Evolutionary conservation across 495 filamentous ascomycete genomes (phyloP).

Genomic region (Penicillium arizonense): DNA sequence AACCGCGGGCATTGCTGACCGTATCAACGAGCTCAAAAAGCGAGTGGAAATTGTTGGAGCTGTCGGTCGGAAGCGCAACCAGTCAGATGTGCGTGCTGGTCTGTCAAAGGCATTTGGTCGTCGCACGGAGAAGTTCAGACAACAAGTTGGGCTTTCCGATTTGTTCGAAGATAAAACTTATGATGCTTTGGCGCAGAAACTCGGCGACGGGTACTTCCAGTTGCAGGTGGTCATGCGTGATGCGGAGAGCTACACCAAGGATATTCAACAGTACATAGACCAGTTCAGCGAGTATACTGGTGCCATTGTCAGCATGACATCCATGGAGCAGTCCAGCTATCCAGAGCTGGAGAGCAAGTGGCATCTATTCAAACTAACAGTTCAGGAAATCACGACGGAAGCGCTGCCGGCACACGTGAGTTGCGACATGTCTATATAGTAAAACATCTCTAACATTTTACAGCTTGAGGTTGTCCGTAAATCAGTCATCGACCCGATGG

Average conservation of each 20-base stretch:
- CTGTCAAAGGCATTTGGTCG: constrained; percentile 85
- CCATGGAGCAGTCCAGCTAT: constrained; percentile 60
- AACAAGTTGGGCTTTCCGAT: constrained; percentile 65
- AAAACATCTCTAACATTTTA: constrained; percentile 3
- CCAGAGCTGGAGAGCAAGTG: constrained; percentile 88
- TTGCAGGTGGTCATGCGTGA: constrained; percentile 89
- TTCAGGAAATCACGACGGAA: constrained; percentile 75
- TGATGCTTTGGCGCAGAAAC: constrained; percentile 69
- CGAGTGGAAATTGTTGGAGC: constrained; percentile 87
- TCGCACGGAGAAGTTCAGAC: constrained; percentile 72
- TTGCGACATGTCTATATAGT: constrained; percentile 10
- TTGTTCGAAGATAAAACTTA: constrained; percentile 78
- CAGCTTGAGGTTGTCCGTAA: constrained; percentile 74
- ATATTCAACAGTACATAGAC: constrained; percentile 66
- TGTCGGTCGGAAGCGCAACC: constrained; percentile 80
- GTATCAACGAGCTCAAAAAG: constrained; percentile 92
- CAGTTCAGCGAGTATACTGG: constrained; percentile 68
- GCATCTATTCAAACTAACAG: constrained; percentile 77
- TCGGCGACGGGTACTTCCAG: constrained; percentile 83
- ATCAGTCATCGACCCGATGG: constrained; percentile 84
- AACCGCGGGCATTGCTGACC: constrained; percentile 68
- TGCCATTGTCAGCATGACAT: constrained; percentile 65
- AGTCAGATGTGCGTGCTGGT: constrained; percentile 80
- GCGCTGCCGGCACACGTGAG: constrained; percentile 85
- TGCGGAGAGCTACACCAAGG: constrained; percentile 78